phyloP scores from a whole-genome alignment of 2,329 filamentous ascomycete genomes.

The Berkeleyomyces basicola region DNA sequence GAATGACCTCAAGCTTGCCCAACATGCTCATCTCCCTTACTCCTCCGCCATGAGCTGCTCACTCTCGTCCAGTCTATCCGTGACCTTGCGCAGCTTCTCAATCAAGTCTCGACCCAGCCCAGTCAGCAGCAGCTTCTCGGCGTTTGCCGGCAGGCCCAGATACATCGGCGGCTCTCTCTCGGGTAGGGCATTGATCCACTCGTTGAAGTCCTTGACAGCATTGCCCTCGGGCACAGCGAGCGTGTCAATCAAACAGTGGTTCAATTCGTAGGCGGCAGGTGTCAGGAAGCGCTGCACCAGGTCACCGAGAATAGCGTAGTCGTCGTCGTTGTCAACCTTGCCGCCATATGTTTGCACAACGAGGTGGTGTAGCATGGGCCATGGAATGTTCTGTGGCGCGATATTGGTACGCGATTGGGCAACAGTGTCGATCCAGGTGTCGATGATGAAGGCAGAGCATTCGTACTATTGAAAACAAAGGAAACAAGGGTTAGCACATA shows the following conservation, averaged over 20 bases:
- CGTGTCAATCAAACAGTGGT: constrained; percentile 70
- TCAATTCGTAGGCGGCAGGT: constrained; percentile 77
- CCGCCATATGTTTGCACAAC: constrained; percentile 92
- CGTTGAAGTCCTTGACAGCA: constrained; percentile 67
- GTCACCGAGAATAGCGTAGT: constrained; percentile 56
- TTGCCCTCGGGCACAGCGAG: constrained; percentile 68
- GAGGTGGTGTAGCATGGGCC: constrained; percentile 85
- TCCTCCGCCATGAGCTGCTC: constrained; percentile 71
- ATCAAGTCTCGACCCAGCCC: constrained; percentile 77
- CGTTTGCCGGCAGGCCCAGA: constrained; percentile 81
- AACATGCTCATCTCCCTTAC: constrained; percentile 13
- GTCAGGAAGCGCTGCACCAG: constrained; percentile 70
- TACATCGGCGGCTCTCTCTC: constrained; percentile 95
- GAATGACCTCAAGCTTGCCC: too few species aligned
- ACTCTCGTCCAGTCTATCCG: constrained; percentile 78
- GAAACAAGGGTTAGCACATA: not conserved
- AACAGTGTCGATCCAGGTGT: constrained; percentile 77
- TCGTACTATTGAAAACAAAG: constrained; percentile 46
- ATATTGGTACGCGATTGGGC: constrained; percentile 82
- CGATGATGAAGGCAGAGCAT: constrained; percentile 89
- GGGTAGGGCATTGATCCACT: constrained; percentile 80
- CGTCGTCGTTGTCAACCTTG: constrained; percentile 83
- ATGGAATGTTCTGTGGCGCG: constrained; percentile 83
- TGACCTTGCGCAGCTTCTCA: constrained; percentile 66
- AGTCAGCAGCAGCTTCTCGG: constrained; percentile 85